Percentiles rank a stretch among this genome's conserved stretches.
These are phyloP conservation scores for Triticum dicoccoides DNA, from an alignment of 176 grass and related monocot genomes.

Conservation along the genomic window DNA sequence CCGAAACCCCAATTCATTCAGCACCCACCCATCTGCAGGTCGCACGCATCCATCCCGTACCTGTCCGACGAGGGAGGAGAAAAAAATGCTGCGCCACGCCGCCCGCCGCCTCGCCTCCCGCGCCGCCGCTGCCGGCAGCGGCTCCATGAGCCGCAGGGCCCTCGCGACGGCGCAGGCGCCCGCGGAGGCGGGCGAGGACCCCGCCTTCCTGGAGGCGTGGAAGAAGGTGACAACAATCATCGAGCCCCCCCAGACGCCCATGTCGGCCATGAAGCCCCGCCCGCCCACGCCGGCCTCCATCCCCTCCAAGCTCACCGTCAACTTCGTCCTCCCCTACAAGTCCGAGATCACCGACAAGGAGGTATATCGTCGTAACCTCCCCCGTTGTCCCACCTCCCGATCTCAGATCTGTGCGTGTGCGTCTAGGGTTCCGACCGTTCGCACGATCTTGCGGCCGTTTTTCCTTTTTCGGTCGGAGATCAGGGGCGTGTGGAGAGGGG, in stretches of 20 bases:
- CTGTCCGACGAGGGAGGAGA: neutral
- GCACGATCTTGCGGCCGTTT: constrained; percentile 1
- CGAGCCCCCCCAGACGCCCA: constrained; percentile 61
- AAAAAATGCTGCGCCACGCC: constrained; percentile 53
- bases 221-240: constrained; percentile 67
- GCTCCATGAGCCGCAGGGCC: constrained; percentile 27
- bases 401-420: constrained; percentile 32
- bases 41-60: constrained; percentile 11
- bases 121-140: constrained; percentile 19
- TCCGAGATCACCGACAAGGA: constrained; percentile 93
- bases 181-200: constrained; percentile 48
- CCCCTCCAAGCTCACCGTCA: constrained; percentile 85
- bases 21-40: neutral
- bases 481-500: neutral
- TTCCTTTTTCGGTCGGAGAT: neutral
- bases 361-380: constrained; percentile 39
- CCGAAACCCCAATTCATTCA: neutral
- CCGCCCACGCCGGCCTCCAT: constrained; percentile 63
- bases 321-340: constrained; percentile 90
- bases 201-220: constrained; percentile 70
- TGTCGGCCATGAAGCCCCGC: constrained; percentile 70
- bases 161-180: constrained; percentile 49
- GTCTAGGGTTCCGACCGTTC: constrained; percentile 7
- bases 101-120: constrained; percentile 48
- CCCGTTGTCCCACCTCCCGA: neutral